Conservation (phyloP, 225 moss, liverwort and hornwort species). For the Rhytidiadelphus loreus region DNA sequence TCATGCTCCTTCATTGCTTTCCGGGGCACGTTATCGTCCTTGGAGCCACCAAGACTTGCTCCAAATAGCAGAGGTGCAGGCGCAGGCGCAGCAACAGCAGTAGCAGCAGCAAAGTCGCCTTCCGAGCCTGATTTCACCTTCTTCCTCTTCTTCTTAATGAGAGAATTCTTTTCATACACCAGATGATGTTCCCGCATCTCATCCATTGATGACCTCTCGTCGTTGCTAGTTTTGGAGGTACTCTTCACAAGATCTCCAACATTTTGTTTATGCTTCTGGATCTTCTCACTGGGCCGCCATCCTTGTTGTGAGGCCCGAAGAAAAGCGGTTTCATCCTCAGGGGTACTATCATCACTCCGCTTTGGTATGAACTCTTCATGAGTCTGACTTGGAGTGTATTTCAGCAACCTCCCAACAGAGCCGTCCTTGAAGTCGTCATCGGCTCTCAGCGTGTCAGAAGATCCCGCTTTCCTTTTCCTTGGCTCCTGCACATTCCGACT, state of each 20-base stretch:
- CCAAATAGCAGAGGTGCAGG: slow-evolving; percentile 26
- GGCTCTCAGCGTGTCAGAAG: slow-evolving; percentile 20
- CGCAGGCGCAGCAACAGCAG: not conserved
- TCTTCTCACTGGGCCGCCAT: slow-evolving; percentile 25
- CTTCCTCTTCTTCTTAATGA: slow-evolving; percentile 40
- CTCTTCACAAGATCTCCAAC: slow-evolving; percentile 8
- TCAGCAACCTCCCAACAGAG: slow-evolving; percentile 11
- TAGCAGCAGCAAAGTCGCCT: not conserved
- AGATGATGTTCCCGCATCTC: slow-evolving; percentile 2
- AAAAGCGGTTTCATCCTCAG: slow-evolving; percentile 3
- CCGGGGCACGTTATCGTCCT: slow-evolving; percentile 3
- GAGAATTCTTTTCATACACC: slow-evolving; percentile 28
- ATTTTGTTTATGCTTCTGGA: slow-evolving; percentile 23
- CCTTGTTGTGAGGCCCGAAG: slow-evolving; percentile 14
- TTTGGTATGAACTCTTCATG: slow-evolving; percentile 22
- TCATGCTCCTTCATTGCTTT: slow-evolving; percentile 10
- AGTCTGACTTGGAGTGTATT: slow-evolving; percentile 10
- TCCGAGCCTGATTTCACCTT: slow-evolving; percentile 30
- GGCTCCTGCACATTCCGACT: slow-evolving; percentile 30
- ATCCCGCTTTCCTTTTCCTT: slow-evolving; percentile 42
- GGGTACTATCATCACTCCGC: slow-evolving; percentile 20
- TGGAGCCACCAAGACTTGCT: slow-evolving; percentile 13
- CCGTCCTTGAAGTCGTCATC: slow-evolving; percentile 30
- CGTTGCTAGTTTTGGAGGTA: slow-evolving; percentile 21
- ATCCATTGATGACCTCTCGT: slow-evolving; percentile 6